Evolutionary conservation across 2,329 filamentous ascomycete species (phyloP).

Genomic region (Pseudogymnoascus sp.): DNA sequence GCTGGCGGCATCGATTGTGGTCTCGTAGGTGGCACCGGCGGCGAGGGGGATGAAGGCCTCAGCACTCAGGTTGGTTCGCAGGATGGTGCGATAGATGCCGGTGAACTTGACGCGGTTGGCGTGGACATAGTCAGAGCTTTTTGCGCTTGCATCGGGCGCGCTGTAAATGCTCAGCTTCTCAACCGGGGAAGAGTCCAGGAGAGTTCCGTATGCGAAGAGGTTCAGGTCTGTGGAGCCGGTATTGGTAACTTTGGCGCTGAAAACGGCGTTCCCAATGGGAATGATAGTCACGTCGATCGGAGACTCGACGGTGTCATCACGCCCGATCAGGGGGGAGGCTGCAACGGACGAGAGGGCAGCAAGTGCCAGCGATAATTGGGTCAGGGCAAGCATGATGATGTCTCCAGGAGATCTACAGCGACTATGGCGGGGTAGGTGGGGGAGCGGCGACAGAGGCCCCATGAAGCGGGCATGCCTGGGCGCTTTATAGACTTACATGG

Average conservation of each 20-base stretch:
- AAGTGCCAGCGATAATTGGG: conserved; percentile 15
- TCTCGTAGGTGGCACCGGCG: conserved; percentile 34
- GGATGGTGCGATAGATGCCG: conserved; percentile 35
- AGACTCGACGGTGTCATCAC: conserved; percentile 26
- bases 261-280: conserved; percentile 31
- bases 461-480: background rate
- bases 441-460: background rate
- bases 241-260: conserved; percentile 36
- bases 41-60: conserved; percentile 36
- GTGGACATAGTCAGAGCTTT: background rate
- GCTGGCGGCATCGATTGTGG: conserved; percentile 38
- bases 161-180: conserved; percentile 33
- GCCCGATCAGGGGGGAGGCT: conserved; percentile 20
- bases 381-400: conserved; percentile 25
- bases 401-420: conserved; percentile 17
- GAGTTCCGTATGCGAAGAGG: conserved; percentile 34
- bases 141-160: background rate
- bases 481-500: background rate
- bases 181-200: conserved; percentile 35
- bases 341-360: conserved; percentile 13
- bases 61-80: conserved; percentile 29
- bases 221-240: conserved; percentile 32
- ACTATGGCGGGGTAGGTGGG: background rate
- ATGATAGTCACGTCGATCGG: conserved; percentile 21
- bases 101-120: conserved; percentile 32